Evolutionary conservation across 2,329 filamentous ascomycete genomes (phyloP), one percentile per base, ranked within the genome.

Genomic region (Penicillium expansum): DNA sequence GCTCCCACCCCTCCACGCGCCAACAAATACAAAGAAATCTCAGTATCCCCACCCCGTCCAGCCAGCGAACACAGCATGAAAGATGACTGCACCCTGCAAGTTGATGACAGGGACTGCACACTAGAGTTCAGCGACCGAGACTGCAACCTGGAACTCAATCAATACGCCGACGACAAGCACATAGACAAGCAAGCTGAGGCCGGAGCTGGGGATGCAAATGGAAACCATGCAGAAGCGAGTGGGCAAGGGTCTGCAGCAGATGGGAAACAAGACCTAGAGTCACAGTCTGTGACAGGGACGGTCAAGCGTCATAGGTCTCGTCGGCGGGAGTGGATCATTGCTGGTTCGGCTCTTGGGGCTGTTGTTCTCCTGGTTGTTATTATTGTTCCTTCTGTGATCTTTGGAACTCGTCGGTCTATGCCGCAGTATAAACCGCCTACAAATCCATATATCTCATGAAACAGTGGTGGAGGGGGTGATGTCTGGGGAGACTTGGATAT

Each of bases 361-460:
- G 20, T 56, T 24, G 29, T 56, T 35, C 18, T 56, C 33, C 42
- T 56, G n/a, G 42, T 52, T 42, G 42, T 56, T 27, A 52, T 56
- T 5, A 56, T 56, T 48, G 54, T 56, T 22, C 54, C 54, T 27
- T 52, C 54, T 18, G 54, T 13, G 5, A 56, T 56, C 10, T 56
- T 47, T 20, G 54, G 54, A 10, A 52, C 33, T 14, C 48, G 54
- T 10, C 27, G 52, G n/a, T 38, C 48, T 14, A 47, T 30, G 27
- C 24, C 48, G 11, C 48, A 56, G 42, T n/a, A 41, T 39, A 35
- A n/a, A 13, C 14, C 22, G 6, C 33, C 35, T 27, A 10, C 22
- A 4, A 27, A 29, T 32, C 32, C 18, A 7, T 37, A 43, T 41
- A 20, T n/a, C 10, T 10, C n/a, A 37, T 51, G 38, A 55, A 29